These are phyloP conservation scores for Claviceps pusilla DNA, from an alignment of 2,329 filamentous ascomycete species.

Conservation along the genomic window DNA sequence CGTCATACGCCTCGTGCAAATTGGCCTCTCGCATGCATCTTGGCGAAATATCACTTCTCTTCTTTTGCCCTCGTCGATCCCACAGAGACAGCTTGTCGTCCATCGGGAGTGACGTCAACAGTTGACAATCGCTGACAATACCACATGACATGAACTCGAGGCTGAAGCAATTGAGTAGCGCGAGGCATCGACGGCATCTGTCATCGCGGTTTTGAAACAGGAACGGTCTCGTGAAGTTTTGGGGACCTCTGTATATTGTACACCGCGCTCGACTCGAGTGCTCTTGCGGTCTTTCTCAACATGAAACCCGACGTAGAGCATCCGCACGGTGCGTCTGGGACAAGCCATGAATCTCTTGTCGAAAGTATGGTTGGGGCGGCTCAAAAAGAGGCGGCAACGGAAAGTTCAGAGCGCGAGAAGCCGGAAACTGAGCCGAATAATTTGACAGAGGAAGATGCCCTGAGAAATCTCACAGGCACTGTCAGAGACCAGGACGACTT, in stretches of 20 bases:
- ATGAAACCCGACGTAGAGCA: slow-evolving; percentile 15
- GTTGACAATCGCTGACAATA: neutral
- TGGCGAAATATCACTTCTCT: neutral
- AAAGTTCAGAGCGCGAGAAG: slow-evolving; percentile 2
- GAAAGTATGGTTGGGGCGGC: slow-evolving; percentile 18
- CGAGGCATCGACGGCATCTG: neutral
- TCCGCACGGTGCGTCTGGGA: slow-evolving; percentile 8
- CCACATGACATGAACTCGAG: neutral
- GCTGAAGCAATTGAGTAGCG: neutral
- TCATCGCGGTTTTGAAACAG: neutral
- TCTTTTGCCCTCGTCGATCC: neutral
- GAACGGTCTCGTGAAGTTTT: neutral
- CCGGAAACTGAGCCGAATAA: slow-evolving; percentile 12
- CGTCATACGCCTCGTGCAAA: neutral
- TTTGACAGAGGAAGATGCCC: slow-evolving; percentile 43
- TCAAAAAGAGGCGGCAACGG: slow-evolving; percentile 9
- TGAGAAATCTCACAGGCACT: slow-evolving; percentile 49
- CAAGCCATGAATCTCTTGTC: slow-evolving; percentile 14
- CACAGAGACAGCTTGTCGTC: neutral
- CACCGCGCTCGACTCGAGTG: neutral
- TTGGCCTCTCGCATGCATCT: neutral
- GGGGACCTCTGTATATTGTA: neutral
- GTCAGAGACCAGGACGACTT: slow-evolving; percentile 80
- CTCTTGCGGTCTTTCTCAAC: neutral
- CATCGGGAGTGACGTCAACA: neutral